A percentile compares a stretch with the other conserved stretches of the same genome.
phyloP scores from a whole-genome alignment of 257 asterid genomes.

The Voacanga thouarsii region DNA sequence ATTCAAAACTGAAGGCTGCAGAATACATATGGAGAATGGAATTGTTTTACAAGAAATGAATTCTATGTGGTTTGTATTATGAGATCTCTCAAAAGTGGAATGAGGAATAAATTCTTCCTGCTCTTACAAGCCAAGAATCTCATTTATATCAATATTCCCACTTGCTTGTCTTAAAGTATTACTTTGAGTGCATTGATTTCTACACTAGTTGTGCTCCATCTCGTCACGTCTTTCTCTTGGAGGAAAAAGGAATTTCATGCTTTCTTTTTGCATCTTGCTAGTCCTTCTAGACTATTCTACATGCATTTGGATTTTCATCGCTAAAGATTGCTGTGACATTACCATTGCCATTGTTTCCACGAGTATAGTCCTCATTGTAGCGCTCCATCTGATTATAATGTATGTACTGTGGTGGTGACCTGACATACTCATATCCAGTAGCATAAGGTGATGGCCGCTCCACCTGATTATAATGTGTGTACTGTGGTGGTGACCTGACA shows the following conservation, averaged over 20 bases:
- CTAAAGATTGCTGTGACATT: slow-evolving; percentile 69
- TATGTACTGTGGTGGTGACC: slow-evolving; percentile 17
- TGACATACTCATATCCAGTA: slow-evolving; percentile 51
- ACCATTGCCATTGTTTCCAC: slow-evolving; percentile 46
- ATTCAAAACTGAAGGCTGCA: slow-evolving; percentile 8
- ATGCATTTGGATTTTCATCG: slow-evolving; percentile 91
- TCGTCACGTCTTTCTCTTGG: slow-evolving; percentile 18
- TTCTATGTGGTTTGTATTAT: slow-evolving; percentile 22
- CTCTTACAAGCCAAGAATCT: slow-evolving; percentile 51
- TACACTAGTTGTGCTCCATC: slow-evolving; percentile 14
- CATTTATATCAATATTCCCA: slow-evolving; percentile 27
- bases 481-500: slow-evolving; percentile 22
- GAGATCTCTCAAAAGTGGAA: slow-evolving; percentile 28
- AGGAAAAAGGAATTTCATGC: slow-evolving; percentile 7
- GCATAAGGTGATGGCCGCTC: slow-evolving; percentile 51
- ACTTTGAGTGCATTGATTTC: slow-evolving; percentile 15
- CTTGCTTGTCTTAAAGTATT: slow-evolving; percentile 24
- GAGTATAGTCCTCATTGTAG: slow-evolving; percentile 48
- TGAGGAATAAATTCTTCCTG: slow-evolving; percentile 38
- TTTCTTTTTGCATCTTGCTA: slow-evolving; percentile 11
- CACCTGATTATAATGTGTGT: neutral
- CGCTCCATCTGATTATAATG: slow-evolving; percentile 37
- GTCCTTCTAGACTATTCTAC: slow-evolving; percentile 51
- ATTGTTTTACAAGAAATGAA: slow-evolving; percentile 38
- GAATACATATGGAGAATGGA: slow-evolving; percentile 2